A percentile compares a stretch with the other conserved stretches of the same genome.
These are phyloP conservation scores for Panicum hallii DNA, from an alignment of 202 grass and related monocot genomes.

Conservation along the genomic window DNA sequence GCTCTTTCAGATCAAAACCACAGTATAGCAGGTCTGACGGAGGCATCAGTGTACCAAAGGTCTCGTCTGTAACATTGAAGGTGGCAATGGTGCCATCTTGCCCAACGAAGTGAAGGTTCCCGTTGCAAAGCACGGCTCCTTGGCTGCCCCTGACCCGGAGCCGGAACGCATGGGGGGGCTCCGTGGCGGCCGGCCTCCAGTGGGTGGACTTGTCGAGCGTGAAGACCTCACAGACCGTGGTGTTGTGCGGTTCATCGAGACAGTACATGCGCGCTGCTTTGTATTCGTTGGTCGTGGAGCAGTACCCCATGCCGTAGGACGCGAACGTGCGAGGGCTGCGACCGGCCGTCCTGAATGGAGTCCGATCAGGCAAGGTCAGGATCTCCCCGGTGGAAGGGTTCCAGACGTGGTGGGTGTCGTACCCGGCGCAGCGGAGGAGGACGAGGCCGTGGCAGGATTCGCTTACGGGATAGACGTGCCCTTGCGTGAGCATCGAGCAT, in stretches of 20 bases:
- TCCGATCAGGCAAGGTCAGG: not conserved
- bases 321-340: not conserved
- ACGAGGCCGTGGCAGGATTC: not conserved
- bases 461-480: not conserved
- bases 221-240: slow-evolving; percentile 11
- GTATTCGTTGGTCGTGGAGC: not conserved
- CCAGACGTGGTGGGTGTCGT: not conserved
- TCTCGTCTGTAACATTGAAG: too few species aligned
- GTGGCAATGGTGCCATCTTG: too few species aligned
- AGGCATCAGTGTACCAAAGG: too few species aligned
- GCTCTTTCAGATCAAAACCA: too few species aligned
- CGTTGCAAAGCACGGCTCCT: not conserved
- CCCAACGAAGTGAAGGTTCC: not conserved
- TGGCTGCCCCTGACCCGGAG: too few species aligned
- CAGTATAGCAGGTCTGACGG: too few species aligned
- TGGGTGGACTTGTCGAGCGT: not conserved
- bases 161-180: not conserved
- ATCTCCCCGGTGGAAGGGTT: not conserved
- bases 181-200: not conserved
- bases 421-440: not conserved
- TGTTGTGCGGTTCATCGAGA: too few species aligned
- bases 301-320: not conserved
- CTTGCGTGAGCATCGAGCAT: not conserved
- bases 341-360: not conserved
- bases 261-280: too few species aligned